Evolutionary conservation across 1,139 yeast genomes (phyloP).

Genomic region (Hansenula sp.): DNA sequence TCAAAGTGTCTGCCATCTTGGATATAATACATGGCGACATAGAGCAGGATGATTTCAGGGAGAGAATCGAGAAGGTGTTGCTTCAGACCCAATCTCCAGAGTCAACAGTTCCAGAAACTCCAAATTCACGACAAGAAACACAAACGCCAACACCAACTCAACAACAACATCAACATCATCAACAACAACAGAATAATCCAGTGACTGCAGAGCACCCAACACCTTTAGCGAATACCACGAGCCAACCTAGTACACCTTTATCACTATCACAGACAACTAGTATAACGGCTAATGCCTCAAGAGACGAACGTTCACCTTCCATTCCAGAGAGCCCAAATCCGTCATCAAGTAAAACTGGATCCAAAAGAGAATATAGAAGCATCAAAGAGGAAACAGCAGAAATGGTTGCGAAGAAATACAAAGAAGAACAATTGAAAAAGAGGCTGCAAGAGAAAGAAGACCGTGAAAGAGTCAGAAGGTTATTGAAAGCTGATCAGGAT

Average conservation of each 20-base stretch:
- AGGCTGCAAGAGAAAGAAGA: slow-evolving; percentile 41
- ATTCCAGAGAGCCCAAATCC: slow-evolving; percentile 6
- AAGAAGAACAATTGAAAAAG: slow-evolving; percentile 36
- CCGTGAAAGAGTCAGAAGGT: slow-evolving; percentile 46
- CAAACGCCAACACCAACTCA: neutral
- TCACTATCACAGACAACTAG: no score
- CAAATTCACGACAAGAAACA: neutral
- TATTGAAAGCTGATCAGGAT: slow-evolving; percentile 47
- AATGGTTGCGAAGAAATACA: slow-evolving; percentile 34
- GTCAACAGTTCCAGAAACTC: neutral
- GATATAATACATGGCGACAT: slow-evolving; percentile 37
- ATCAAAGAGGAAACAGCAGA: slow-evolving; percentile 38
- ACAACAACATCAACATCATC: neutral
- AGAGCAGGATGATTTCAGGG: slow-evolving; percentile 24
- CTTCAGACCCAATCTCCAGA: slow-evolving; percentile 1
- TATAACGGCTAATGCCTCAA: no score
- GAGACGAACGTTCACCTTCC: no score
- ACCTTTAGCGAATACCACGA: neutral
- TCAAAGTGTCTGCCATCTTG: slow-evolving; percentile 42
- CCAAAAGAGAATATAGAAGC: slow-evolving; percentile 15
- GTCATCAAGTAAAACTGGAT: slow-evolving; percentile 1
- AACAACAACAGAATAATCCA: neutral
- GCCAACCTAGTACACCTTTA: no score
- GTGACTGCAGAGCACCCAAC: neutral
- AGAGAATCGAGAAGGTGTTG: slow-evolving; percentile 23